Percentiles rank a stretch among this genome's conserved stretches.
These are phyloP conservation scores for Barnettozyma californica DNA, from an alignment of 805 yeast species.

Conservation along the genomic window DNA sequence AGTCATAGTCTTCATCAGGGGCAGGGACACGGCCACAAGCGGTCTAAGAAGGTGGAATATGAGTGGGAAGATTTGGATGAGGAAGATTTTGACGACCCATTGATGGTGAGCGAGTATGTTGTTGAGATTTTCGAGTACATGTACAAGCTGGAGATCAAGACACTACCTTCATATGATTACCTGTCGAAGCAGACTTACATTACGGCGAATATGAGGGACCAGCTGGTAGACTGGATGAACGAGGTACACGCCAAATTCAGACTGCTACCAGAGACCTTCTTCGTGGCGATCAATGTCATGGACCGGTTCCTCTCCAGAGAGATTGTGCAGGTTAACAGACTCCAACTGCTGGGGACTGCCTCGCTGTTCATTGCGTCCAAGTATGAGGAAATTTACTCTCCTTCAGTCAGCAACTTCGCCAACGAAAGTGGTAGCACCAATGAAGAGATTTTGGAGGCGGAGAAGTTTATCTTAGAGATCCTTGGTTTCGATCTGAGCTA, in stretches of 20 bases:
- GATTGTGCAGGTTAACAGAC: slow-evolving; percentile 69
- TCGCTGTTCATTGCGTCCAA: slow-evolving; percentile 86
- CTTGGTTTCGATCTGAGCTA: slow-evolving; percentile 74
- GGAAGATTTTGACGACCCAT: slow-evolving; percentile 73
- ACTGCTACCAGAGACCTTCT: slow-evolving; percentile 81
- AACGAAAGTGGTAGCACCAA: slow-evolving; percentile 77
- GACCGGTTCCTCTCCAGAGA: slow-evolving; percentile 81
- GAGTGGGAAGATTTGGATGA: slow-evolving; percentile 75
- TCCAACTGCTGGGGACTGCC: slow-evolving; percentile 84
- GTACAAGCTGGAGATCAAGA: slow-evolving; percentile 63
- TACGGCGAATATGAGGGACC: slow-evolving; percentile 59
- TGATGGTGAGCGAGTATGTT: slow-evolving; percentile 93
- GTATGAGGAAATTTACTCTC: slow-evolving; percentile 89
- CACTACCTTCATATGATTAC: slow-evolving; percentile 50
- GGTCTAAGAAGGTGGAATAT: slow-evolving; percentile 27
- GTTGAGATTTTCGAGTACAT: slow-evolving; percentile 79
- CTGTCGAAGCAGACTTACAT: slow-evolving; percentile 38
- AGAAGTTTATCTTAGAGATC: slow-evolving; percentile 69
- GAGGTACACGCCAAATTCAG: slow-evolving; percentile 84
- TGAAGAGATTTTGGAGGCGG: slow-evolving; percentile 82
- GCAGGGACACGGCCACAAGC: slow-evolving; percentile 11
- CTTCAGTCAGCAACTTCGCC: slow-evolving; percentile 81
- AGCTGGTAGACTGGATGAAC: slow-evolving; percentile 90
- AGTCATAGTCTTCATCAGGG: slow-evolving; percentile 13
- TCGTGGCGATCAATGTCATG: slow-evolving; percentile 78